Percentiles rank a stretch among this genome's conserved stretches.
These are phyloP conservation scores for Epichloe glyceriae DNA, from an alignment of 2,329 filamentous ascomycete genomes.

Conservation along the genomic window DNA sequence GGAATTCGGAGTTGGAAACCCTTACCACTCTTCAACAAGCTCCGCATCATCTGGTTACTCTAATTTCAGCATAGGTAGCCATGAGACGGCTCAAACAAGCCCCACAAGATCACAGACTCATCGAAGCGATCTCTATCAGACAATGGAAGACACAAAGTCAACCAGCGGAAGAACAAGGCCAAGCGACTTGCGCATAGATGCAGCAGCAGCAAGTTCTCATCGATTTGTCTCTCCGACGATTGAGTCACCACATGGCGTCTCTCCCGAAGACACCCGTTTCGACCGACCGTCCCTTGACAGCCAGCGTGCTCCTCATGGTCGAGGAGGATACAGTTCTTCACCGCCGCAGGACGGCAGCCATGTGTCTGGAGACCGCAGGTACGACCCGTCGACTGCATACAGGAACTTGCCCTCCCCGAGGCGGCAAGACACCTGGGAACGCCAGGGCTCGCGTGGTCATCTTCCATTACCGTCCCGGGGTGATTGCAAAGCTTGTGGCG, in stretches of 20 bases:
- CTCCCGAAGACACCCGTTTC: slow-evolving; percentile 11
- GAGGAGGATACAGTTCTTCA: slow-evolving; percentile 4
- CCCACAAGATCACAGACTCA: slow-evolving; percentile 20
- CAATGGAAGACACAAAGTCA: slow-evolving; percentile 44
- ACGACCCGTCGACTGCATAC: not conserved
- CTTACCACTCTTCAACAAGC: slow-evolving; percentile 50
- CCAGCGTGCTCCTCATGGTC: not conserved
- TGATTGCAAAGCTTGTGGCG: slow-evolving; percentile 69
- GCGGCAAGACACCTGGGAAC: slow-evolving; percentile 5
- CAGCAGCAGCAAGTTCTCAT: slow-evolving; percentile 15
- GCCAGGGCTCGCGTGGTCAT: slow-evolving; percentile 26
- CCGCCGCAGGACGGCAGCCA: slow-evolving; percentile 1
- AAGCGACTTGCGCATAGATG: slow-evolving; percentile 21
- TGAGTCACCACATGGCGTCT: slow-evolving; percentile 16
- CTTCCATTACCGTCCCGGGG: slow-evolving; percentile 43
- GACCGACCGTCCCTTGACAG: slow-evolving; percentile 1
- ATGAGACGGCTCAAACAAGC: slow-evolving; percentile 46
- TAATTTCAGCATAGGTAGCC: slow-evolving; percentile 42
- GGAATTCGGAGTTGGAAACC: slow-evolving; percentile 49
- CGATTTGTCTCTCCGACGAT: slow-evolving; percentile 14
- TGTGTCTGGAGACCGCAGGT: not conserved
- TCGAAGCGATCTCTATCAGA: slow-evolving; percentile 32
- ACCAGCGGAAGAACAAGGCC: slow-evolving; percentile 28
- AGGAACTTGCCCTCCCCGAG: not conserved
- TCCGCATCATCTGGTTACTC: slow-evolving; percentile 55